Evolutionary conservation across 495 filamentous ascomycete species (phyloP).

Genomic region (Rusavskia elegans): DNA sequence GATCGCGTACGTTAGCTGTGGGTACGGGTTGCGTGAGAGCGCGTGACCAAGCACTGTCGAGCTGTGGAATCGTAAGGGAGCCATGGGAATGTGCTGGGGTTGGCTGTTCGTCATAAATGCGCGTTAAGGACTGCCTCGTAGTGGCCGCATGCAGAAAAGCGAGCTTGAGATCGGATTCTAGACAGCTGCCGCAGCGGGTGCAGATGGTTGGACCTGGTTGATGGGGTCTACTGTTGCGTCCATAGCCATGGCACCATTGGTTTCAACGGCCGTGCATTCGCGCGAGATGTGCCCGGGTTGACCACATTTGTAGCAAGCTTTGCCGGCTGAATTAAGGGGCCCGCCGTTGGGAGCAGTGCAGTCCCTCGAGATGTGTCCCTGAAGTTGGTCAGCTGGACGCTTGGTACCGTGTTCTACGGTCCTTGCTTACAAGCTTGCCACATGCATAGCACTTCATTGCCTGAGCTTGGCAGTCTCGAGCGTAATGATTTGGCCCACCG

Average conservation of each 20-base stretch:
- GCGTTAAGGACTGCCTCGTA: no score
- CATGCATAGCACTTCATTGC: slow-evolving; percentile 99
- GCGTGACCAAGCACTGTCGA: no score
- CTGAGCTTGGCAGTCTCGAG: slow-evolving; percentile 97
- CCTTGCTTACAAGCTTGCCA: slow-evolving; percentile 56
- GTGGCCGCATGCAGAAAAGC: no score
- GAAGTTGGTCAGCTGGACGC: not conserved
- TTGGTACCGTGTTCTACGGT: not conserved
- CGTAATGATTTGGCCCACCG: slow-evolving; percentile 96
- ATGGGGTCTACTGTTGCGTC: slow-evolving; percentile 29
- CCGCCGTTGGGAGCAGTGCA: slow-evolving; percentile 96
- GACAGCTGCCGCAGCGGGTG: slow-evolving; percentile 1
- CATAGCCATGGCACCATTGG: slow-evolving; percentile 32
- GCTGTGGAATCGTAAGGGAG: no score
- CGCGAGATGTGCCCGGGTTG: slow-evolving; percentile 92
- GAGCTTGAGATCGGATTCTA: no score
- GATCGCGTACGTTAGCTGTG: no score
- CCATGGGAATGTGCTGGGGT: no score
- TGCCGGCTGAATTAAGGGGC: slow-evolving; percentile 84
- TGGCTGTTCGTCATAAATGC: no score
- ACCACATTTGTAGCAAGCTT: slow-evolving; percentile 97
- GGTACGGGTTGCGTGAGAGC: no score
- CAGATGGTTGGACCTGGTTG: slow-evolving; percentile 15
- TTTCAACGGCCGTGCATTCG: slow-evolving; percentile 58
- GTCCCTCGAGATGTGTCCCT: slow-evolving; percentile 91